Evolutionary conservation across 2,329 filamentous ascomycete species (phyloP), one percentile per base, ranked within the genome.

Genomic region (Stagonosporopsis rhizophila): DNA sequence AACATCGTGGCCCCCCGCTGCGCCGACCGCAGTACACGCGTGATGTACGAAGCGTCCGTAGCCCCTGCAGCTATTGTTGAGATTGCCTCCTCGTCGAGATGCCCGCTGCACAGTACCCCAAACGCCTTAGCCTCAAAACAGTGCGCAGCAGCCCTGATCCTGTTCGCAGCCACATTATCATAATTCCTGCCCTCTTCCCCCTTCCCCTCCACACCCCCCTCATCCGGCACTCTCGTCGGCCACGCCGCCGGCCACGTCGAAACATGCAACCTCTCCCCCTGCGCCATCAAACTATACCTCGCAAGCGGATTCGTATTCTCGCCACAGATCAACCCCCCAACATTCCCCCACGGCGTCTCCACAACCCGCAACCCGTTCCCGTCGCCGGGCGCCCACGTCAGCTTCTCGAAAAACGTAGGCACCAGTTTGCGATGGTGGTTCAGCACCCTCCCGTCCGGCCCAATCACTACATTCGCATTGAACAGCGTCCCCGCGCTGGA

Each of bases 41-140:
- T 48, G 1, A 80, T 60, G 6, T 65, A 39, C 6, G 72, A 70
- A 1, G 69, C 53, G 25, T 73, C 58, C 2, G 58, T 58, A 1
- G 75, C 68, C 0, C 73, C 74, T 0, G 61, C 63, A 0, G 73
- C 59, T 4, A 79, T 62, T 0, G 60, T 58, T 1, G 78, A 69
- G 2, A 82, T 75, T 0, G 76, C 75, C 15, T 78, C 72, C 0
- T 75, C 39, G 19, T 77, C 79, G 0, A 85, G 67, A 20, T 77
- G 64, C 0, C 78, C 79, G 0, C 80, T 75, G 58, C 81, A 83
- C 15, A 83, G 65, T 1, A 85, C 77, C 0, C 83, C 83, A 42
- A 85, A 86, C 39, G 79, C 82, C 59, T 86, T 86, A 0, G 81
- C 83, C 52, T 85, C 84, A 59, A 86, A 85, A 59, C 82, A 85